Conservation (phyloP, 768 basidiomycete genomes). For the Galerina marginata region DNA sequence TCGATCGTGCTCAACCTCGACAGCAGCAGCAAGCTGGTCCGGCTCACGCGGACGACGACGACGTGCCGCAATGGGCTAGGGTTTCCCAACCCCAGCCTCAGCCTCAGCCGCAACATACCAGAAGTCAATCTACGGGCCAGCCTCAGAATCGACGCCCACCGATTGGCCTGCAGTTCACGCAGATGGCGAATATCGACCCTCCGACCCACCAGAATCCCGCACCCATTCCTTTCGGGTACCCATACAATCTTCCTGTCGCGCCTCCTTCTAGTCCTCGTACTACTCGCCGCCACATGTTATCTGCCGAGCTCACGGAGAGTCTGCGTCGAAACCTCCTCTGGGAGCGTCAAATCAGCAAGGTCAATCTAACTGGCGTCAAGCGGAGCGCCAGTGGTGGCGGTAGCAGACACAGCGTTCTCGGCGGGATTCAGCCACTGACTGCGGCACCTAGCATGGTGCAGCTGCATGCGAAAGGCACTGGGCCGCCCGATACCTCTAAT, state of each 20-base stretch:
- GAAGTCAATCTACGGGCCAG: constrained; percentile 8
- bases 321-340: constrained; percentile 81
- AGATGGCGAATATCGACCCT: neutral
- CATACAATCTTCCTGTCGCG: constrained; percentile 74
- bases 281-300: constrained; percentile 82
- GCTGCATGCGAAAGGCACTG: constrained; percentile 42
- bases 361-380: constrained; percentile 46
- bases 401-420: constrained; percentile 27
- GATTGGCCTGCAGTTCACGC: constrained; percentile 12
- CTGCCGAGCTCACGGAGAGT: constrained; percentile 85
- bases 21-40: neutral
- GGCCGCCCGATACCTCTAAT: neutral
- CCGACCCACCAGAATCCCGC: neutral
- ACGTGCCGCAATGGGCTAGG: constrained; percentile 32
- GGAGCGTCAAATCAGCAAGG: constrained; percentile 72
- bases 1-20: neutral
- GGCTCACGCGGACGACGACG: constrained; percentile 21
- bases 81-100: constrained; percentile 17
- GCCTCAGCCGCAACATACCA: constrained; percentile 11
- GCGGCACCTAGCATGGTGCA: constrained; percentile 46
- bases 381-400: constrained; percentile 36
- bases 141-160: neutral
- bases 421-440: constrained; percentile 36
- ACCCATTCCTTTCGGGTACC: constrained; percentile 66
- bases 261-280: constrained; percentile 85